Base-by-base conservation (phyloP, 1,284 basidiomycete genomes). In the Mrakiaceae sp. region DNA sequence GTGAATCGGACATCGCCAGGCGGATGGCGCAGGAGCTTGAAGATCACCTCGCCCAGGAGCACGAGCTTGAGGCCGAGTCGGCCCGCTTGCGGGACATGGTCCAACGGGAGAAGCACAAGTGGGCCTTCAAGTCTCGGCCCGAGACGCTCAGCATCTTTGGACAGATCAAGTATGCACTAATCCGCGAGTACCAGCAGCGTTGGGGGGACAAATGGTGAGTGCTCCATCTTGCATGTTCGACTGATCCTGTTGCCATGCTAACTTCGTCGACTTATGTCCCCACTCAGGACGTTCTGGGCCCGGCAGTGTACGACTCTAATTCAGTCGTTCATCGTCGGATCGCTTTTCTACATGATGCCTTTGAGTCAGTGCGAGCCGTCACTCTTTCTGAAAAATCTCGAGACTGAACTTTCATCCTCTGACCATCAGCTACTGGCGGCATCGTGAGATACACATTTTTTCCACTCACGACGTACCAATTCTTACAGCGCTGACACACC, bases 111-210 rank as follows among this genome's bases (percentile, higher is more conserved):
- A 74, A 74, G 68, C 50, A 65, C 48, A 68, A 70, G 40, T 47
- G 65, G 6, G 70, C 74, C 0, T 64, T 68, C 44, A 72, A 72
- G 67, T 60, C 60, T 4, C 63, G 68, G 14, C 70, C 71, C 0
- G 68, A 72, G 56, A 71, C 70, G 60, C 70, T 68, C 7, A 70
- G 71, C 43, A 71, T 68, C 64, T 64, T 68, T 7, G 49, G 8
- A 6, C 74, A 75, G 66, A 68, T 73, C 56, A 60, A 63, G 46
- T 70, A 72, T 1, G 71, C 72, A 5, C 66, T 72, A 46, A 71
- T 72, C 56, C 67, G 72, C 49, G 73, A 75, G 58, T 70, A 69
- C n/a, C 74, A 74, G 63, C 69, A 71, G 66, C 68, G 74, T 61
- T 75, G 74, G 74, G 73, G 72, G 58, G 72, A 73, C 61, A 68